Evolutionary conservation across 1,139 yeast species (phyloP), one percentile per base, ranked within the genome.

Genomic region (Protomyces lactucae-debilis): DNA sequence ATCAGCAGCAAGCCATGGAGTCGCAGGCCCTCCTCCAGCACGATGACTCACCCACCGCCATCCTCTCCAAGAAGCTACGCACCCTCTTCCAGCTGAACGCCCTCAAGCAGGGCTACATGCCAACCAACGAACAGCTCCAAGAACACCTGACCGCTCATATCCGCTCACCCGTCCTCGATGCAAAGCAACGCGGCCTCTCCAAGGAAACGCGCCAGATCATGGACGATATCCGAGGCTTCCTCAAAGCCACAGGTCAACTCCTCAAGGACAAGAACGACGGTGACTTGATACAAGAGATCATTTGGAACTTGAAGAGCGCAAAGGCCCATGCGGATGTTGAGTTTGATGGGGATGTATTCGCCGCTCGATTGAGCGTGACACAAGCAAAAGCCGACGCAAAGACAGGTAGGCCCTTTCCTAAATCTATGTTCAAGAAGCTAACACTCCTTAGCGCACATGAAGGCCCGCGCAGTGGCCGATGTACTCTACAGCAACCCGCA

Each of bases 401-500:
- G 18, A 45, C 56, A 8, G 65, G 61, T 61, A 48, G 14, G 12
- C 8, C n/a, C n/a, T 35, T 37, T 52, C 2, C 39, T 14, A 16
- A 16, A 3, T 14, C 9, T 25, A 14, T 3, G 36, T 4, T 28
- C 32, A 4, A 28, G 23, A 5, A 12, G 14, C 25, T 25, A 3
- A 48, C 21, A 16, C 6, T 45, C 16, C 35, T 12, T 46, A 60
- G 64, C 64, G 21, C 59, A 54, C 21, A 36, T 54, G 25, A 46
- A 46, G 45, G 59, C 59, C 37, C 52, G 53, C 16, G 57, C 57
- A 3, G 43, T 61, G 14, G 60, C 65, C 2, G 61, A 52, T 52
- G 56, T 61, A 8, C 45, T 61, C 43, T 61, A 56, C 45, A 52
- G 61, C n/a, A 61, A 61, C 36, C 65, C 65, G 2, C 59, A 61